Conservation (phyloP, 169 alveolate species). For the Babesia sp. region DNA sequence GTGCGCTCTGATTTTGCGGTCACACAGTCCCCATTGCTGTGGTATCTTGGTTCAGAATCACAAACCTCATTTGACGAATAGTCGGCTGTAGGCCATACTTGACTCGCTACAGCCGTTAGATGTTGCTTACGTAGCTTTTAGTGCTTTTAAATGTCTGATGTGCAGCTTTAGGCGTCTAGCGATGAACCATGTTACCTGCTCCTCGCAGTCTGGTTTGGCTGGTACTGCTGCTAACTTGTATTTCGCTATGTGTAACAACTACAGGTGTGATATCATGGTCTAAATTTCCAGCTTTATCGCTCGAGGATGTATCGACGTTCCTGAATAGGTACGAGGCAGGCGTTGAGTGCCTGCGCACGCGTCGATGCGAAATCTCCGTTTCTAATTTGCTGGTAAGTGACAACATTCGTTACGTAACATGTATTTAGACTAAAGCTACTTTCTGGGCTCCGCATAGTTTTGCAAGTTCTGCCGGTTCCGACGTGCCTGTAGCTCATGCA, state of each 20-base stretch:
- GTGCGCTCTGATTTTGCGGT: background rate
- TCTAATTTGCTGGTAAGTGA: constrained; percentile 9
- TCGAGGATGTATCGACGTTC: constrained; percentile 15
- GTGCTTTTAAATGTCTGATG: background rate
- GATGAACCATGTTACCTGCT: constrained; percentile 29
- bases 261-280: background rate
- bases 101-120: too few relatives aligned
- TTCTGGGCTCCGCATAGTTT: background rate
- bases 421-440: background rate
- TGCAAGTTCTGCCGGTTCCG: background rate
- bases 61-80: too few relatives aligned
- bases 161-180: background rate
- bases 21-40: background rate
- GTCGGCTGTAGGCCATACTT: too few relatives aligned
- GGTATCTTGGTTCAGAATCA: too few relatives aligned
- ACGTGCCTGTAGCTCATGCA: background rate
- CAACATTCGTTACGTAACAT: background rate
- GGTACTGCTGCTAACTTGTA: constrained; percentile 4
- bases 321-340: background rate
- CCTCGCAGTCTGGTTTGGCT: constrained; percentile 18
- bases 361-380: constrained; percentile 4
- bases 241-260: background rate
- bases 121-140: too few relatives aligned
- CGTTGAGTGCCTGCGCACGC: constrained; percentile 4
- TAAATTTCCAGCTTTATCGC: background rate